Base-by-base conservation (phyloP, 192 early-diverging fungal genomes). In the Mortierella antarctica region DNA sequence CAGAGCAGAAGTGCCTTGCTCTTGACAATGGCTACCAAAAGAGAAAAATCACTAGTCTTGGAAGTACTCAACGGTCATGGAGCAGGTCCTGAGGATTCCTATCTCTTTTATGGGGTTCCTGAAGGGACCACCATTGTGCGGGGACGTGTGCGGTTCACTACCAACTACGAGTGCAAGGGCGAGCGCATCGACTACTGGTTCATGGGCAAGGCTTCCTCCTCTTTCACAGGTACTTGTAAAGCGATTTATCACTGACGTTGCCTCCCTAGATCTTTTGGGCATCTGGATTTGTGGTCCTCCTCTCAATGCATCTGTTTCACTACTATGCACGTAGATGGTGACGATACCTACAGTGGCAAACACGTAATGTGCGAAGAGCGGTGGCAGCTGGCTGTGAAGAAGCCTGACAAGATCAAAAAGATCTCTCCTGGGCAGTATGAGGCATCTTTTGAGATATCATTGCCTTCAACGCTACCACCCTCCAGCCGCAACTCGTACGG, bases 141-240 rank as follows among this genome's bases (percentile, higher is more conserved):
- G 8, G 61, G 71, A 15, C 61, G 55, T 21, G 55, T 73, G 9
- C 52, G 62, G 39, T 65, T 73, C 61, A 23, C 13, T 2, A 44
- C 61, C 46, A 73, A 73, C 31, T 73, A 73, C 23, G 71, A 73
- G 53, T 73, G 62, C 44, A 63, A 58, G 46, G 61, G 71, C 9
- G 54, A 65, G 10, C 3, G 47, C 11, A 50, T 63, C 14, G 14
- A 58, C 12, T 57, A 50, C 47, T 45, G 21, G 7, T 71, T 71
- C 14, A 15, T 39, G 6, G 70, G 70, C 40, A 52, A 20, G 15
- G 58, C 60, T 8, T n/a, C 13, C 18, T 71, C 48, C 21, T 23
- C 12, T 11, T 71, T 57, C 39, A 7, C 49, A 55, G 70, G 70
- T 70, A 48, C 6, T 42, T 62, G 42, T 21, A n/a, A 18, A 55